phyloP scores from a whole-genome alignment of 2,329 filamentous ascomycete species.

The Curvularia eragrostidis region DNA sequence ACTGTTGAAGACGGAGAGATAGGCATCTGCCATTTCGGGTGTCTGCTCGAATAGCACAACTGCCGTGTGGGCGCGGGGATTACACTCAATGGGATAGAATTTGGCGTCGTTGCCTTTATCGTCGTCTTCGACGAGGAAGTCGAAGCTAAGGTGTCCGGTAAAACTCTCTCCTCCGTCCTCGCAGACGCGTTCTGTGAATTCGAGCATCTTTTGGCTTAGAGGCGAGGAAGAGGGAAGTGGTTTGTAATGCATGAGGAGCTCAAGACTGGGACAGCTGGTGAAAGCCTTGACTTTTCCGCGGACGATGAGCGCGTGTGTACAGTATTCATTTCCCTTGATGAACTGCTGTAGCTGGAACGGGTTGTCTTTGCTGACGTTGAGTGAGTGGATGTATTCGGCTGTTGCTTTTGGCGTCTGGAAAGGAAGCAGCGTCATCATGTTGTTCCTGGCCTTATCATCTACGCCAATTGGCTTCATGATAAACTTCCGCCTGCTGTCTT shows the following conservation, averaged over 20 bases:
- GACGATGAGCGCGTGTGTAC: constrained; percentile 74
- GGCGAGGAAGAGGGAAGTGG: constrained; percentile 62
- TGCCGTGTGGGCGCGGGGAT: constrained; percentile 72
- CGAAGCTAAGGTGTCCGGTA: constrained; percentile 76
- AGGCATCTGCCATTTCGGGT: constrained; percentile 38
- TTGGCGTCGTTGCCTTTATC: constrained; percentile 46
- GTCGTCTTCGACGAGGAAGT: constrained; percentile 66
- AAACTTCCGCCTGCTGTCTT: constrained; percentile 56
- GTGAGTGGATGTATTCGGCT: constrained; percentile 58
- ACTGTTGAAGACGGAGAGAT: constrained; percentile 34
- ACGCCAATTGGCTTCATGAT: constrained; percentile 71
- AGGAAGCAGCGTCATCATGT: constrained; percentile 70
- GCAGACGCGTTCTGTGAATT: constrained; percentile 68
- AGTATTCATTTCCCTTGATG: constrained; percentile 69
- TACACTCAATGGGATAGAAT: constrained; percentile 74
- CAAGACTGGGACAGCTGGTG: constrained; percentile 68
- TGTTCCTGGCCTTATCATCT: constrained; percentile 64
- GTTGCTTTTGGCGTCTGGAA: constrained; percentile 62
- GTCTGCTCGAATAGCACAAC: constrained; percentile 63
- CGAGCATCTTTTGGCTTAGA: constrained; percentile 66
- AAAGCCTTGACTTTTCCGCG: constrained; percentile 69
- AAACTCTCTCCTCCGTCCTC: constrained; percentile 57
- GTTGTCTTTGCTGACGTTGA: constrained; percentile 61
- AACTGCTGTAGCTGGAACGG: constrained; percentile 76
- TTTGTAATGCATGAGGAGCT: constrained; percentile 70